Evolutionary conservation across 441 rosid genomes (phyloP).

Genomic region (Pelargonium exstipulatum): DNA sequence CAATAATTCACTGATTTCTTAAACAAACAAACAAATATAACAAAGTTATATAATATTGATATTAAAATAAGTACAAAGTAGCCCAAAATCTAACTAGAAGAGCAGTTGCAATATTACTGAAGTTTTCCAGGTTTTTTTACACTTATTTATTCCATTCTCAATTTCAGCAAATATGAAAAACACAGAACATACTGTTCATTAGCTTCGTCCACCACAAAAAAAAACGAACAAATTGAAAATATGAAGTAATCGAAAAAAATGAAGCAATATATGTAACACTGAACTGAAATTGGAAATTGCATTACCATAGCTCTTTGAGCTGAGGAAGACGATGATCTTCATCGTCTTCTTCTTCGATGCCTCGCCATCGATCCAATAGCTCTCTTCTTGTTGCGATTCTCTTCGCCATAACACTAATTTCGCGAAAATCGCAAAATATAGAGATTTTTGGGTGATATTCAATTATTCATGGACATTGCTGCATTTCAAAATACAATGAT

Average conservation of each 20-base stretch:
- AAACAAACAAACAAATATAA: not conserved
- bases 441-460: not conserved
- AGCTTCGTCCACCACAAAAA: no score
- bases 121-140: not conserved
- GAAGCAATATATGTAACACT: not conserved
- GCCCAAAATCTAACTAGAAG: no score
- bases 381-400: slow-evolving; percentile 39
- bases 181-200: not conserved
- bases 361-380: slow-evolving; percentile 67
- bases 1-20: not conserved
- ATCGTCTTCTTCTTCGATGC: slow-evolving; percentile 76
- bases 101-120: not conserved
- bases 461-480: not conserved
- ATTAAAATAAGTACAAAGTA: not conserved
- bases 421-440: no score
- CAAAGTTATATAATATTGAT: no score
- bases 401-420: slow-evolving; percentile 32
- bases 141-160: not conserved
- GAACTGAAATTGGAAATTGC: not conserved
- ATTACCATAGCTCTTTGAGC: slow-evolving; percentile 82
- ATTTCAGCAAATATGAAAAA: not conserved
- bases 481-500: not conserved
- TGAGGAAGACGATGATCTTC: slow-evolving; percentile 50
- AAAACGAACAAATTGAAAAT: no score
- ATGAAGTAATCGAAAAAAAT: not conserved